A percentile compares a stretch with the other conserved stretches of the same genome.
Conservation (phyloP, 2,329 filamentous ascomycete genomes). For the Hypoxylon sp. region DNA sequence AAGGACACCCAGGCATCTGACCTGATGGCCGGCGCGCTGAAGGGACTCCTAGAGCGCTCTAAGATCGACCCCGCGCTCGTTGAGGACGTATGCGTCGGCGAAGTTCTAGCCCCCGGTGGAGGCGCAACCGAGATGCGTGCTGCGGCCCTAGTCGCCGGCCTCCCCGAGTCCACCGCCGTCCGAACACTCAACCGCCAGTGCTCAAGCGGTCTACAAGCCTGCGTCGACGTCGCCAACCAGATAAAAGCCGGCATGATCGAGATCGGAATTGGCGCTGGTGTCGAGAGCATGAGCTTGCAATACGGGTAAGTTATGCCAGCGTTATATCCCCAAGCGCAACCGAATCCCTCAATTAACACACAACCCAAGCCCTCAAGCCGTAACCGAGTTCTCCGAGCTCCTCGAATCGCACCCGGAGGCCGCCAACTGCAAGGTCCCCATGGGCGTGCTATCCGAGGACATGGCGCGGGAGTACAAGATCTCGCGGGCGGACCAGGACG, state of each 20-base stretch:
- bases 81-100: conserved; percentile 93
- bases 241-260: conserved; percentile 95
- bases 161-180: conserved; percentile 87
- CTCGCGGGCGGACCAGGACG: conserved; percentile 81
- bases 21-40: conserved; percentile 86
- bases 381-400: conserved; percentile 92
- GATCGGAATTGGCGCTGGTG: conserved; percentile 91
- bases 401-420: conserved; percentile 85
- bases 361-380: conserved; percentile 77
- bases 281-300: conserved; percentile 95
- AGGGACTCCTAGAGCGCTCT: conserved; percentile 85
- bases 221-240: conserved; percentile 93
- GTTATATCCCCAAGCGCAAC: too few species aligned
- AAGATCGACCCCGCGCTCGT: conserved; percentile 89
- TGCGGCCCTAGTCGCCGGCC: conserved; percentile 89
- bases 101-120: conserved; percentile 91
- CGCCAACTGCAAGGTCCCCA: conserved; percentile 97
- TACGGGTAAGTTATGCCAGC: conserved; percentile 77
- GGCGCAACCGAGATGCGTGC: conserved; percentile 98
- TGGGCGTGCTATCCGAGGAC: conserved; percentile 93
- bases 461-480: conserved; percentile 92
- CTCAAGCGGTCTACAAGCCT: conserved; percentile 91
- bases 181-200: conserved; percentile 94
- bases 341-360: conserved; percentile 7
- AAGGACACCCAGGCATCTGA: conserved; percentile 94